These are phyloP conservation scores for Sugiyamaella xylanicola DNA, from an alignment of 1,139 yeast species.

Conservation along the genomic window DNA sequence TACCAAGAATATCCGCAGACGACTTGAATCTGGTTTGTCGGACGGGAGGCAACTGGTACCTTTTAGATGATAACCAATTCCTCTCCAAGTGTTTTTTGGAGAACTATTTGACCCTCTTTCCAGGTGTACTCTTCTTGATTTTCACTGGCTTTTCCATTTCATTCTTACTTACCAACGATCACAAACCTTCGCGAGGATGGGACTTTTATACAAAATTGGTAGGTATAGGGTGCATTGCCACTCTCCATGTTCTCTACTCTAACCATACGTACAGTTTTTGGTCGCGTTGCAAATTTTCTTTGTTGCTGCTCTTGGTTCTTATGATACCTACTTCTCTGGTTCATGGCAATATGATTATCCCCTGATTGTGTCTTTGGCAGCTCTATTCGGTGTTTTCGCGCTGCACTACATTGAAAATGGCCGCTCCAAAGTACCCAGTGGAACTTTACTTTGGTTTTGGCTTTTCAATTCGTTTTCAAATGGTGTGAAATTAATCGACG, in stretches of 20 bases:
- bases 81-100: conserved; percentile 25
- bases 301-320: conserved; percentile 2
- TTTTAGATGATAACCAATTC: conserved; percentile 17
- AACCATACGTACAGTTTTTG: conserved; percentile 10
- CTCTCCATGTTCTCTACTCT: too few species aligned
- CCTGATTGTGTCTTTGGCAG: conserved; percentile 9
- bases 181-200: conserved; percentile 18
- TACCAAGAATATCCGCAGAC: background rate
- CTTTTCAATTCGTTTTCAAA: conserved; percentile 52
- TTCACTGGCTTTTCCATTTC: conserved; percentile 11
- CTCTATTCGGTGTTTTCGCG: conserved; percentile 48
- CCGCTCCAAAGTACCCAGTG: conserved; percentile 62
- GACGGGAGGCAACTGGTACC: conserved; percentile 16
- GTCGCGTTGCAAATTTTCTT: conserved; percentile 9
- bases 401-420: conserved; percentile 72
- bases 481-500: conserved; percentile 48
- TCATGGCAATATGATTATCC: conserved; percentile 6
- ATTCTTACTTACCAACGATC: background rate
- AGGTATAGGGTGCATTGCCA: background rate
- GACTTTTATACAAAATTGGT: conserved; percentile 21
- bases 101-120: conserved; percentile 19
- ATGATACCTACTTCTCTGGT: background rate
- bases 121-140: conserved; percentile 8
- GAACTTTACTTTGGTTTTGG: conserved; percentile 74
- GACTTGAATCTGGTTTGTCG: conserved; percentile 15